These are phyloP conservation scores for Cytospora piceicola DNA, from an alignment of 2,329 filamentous ascomycete species.

Conservation along the genomic window DNA sequence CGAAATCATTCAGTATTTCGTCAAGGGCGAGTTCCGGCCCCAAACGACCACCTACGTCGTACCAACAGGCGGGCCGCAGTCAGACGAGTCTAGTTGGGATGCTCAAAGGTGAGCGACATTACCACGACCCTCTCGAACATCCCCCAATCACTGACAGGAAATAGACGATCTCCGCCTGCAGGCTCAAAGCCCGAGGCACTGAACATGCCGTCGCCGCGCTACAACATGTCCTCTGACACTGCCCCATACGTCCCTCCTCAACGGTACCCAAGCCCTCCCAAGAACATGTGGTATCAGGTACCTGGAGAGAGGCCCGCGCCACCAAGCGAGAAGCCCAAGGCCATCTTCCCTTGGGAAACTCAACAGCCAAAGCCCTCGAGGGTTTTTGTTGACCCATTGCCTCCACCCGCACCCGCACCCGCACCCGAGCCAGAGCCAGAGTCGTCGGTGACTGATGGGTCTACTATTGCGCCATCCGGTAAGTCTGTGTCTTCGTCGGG, in stretches of 20 bases:
- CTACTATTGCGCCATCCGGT: conserved; percentile 35
- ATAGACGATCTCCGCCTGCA: conserved; percentile 63
- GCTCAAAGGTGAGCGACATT: conserved; percentile 52
- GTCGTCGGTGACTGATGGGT: conserved; percentile 37
- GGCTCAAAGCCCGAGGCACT: conserved; percentile 81
- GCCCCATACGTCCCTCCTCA: conserved; percentile 76
- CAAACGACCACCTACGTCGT: conserved; percentile 39
- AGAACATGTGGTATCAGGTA: conserved; percentile 86
- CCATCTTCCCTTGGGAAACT: conserved; percentile 91
- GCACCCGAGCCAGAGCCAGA: conserved; percentile 38
- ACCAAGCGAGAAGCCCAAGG: conserved; percentile 58
- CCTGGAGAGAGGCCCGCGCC: conserved; percentile 65
- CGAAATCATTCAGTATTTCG: conserved; percentile 55
- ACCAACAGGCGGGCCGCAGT: conserved; percentile 42
- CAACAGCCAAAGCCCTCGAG: conserved; percentile 65
- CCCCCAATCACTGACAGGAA: conserved; percentile 30
- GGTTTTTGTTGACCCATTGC: conserved; percentile 63
- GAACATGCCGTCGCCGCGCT: conserved; percentile 78
- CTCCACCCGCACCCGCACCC: conserved; percentile 10
- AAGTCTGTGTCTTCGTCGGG: conserved; percentile 33
- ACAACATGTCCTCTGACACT: conserved; percentile 80
- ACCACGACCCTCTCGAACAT: background rate
- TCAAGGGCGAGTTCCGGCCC: conserved; percentile 55
- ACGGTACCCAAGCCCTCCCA: conserved; percentile 80
- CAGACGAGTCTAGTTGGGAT: conserved; percentile 50